phyloP scores from a whole-genome alignment of 2,329 filamentous ascomycete species.

The Paraphoma chrysanthemicola region DNA sequence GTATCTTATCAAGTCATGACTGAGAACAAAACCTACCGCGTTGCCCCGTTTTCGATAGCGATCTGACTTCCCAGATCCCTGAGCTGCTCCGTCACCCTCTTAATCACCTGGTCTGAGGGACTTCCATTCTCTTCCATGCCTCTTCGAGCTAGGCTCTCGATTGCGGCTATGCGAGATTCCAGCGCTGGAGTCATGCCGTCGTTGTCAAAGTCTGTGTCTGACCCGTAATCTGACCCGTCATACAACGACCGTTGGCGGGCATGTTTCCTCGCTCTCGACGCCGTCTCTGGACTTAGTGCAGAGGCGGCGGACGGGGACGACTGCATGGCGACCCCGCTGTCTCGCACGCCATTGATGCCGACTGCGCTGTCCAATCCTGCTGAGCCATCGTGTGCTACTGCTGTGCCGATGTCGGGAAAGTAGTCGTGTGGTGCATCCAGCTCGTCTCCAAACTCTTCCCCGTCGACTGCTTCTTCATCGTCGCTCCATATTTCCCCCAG shows the following conservation, averaged over 20 bases:
- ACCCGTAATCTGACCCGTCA: conserved; percentile 77
- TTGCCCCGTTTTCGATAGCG: conserved; percentile 73
- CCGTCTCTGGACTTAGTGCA: conserved; percentile 47
- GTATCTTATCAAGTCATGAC: background rate
- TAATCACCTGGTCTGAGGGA: conserved; percentile 70
- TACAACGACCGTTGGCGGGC: conserved; percentile 61
- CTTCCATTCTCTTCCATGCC: conserved; percentile 72
- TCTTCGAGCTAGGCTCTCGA: conserved; percentile 70
- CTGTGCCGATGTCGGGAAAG: conserved; percentile 34
- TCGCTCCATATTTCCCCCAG: conserved; percentile 75
- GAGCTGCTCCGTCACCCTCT: conserved; percentile 72
- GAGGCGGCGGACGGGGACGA: conserved; percentile 46
- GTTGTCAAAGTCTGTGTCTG: conserved; percentile 72
- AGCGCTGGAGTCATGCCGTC: conserved; percentile 72
- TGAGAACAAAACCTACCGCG: conserved; percentile 60
- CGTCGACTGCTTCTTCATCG: conserved; percentile 64
- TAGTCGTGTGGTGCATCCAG: conserved; percentile 33
- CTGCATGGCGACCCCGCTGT: conserved; percentile 55
- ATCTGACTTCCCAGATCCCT: conserved; percentile 76
- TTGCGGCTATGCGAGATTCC: conserved; percentile 73
- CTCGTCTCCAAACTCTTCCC: conserved; percentile 46
- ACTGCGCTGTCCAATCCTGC: conserved; percentile 22
- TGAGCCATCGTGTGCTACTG: conserved; percentile 44
- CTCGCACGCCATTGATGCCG: conserved; percentile 47
- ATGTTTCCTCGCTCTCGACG: conserved; percentile 44